Evolutionary conservation across 768 basidiomycete genomes (phyloP).

Genomic region (Mycena indigotica): DNA sequence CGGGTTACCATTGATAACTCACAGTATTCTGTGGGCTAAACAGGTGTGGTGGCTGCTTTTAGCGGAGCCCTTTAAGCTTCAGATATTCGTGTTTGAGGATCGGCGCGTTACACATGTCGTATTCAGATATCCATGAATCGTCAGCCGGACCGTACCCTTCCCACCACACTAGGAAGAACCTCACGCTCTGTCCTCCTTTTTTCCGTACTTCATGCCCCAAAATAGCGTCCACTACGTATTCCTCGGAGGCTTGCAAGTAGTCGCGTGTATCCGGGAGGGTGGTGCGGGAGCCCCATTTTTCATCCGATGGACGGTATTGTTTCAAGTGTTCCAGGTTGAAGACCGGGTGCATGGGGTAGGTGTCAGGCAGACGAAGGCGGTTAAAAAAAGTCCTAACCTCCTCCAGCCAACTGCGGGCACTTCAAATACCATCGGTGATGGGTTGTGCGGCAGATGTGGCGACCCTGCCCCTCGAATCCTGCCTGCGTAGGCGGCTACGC

Average conservation of each 20-base stretch:
- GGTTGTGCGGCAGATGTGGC: no score
- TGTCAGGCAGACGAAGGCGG: slow-evolving; percentile 20
- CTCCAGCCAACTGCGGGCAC: no score
- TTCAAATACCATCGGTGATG: no score
- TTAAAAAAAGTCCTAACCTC: slow-evolving; percentile 24
- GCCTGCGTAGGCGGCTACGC: no score
- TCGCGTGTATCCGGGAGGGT: not conserved
- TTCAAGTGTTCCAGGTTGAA: slow-evolving; percentile 25
- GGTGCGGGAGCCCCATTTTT: not conserved
- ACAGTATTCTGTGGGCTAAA: no score
- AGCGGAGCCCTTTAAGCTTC: not conserved
- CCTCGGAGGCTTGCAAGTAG: not conserved
- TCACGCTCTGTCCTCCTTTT: not conserved
- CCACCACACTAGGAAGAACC: not conserved
- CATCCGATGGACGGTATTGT: slow-evolving; percentile 12
- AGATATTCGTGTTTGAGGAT: not conserved
- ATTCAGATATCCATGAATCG: not conserved
- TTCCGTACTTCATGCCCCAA: not conserved
- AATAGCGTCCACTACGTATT: no score
- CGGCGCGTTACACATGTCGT: not conserved
- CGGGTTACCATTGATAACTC: no score
- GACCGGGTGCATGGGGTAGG: no score
- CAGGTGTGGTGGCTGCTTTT: no score
- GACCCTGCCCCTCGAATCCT: no score
- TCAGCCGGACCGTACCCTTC: not conserved